Evolutionary conservation across 768 basidiomycete genomes (phyloP), one percentile per base, ranked within the genome.

Genomic region (Leccinum aurantiacum): DNA sequence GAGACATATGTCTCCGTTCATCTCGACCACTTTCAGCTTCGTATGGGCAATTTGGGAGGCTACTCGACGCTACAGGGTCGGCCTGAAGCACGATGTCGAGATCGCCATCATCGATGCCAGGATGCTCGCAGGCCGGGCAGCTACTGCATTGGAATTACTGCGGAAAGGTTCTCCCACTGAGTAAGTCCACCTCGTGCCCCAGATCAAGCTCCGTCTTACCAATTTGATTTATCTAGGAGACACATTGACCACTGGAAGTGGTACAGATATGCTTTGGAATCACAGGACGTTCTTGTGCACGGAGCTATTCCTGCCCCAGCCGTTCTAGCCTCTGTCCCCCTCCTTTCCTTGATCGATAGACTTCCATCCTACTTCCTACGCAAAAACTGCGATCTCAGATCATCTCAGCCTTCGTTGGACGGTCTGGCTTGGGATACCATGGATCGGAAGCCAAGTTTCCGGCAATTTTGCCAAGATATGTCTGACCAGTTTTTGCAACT

Each of bases 1-100:
- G n/a, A 81, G 86, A 60, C 76, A 84, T 5, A 78, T 82, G 19
- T 92, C 90, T 0, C 79, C 84, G 5, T 91, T 83, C 61, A 81
- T 91, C 48, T 88, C 90, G 3, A 82, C 88, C 2, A 90, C 90
- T 6, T 91, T 91, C 71, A 91, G 87, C 75, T 89, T 91, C 64
- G 82, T 81, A 38, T 92, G 90, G 90, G 85, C 89, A 8, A 79
- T 91, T 38, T 92, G 89, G 89, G 90, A 92, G 69, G 90, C 89
- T 4, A 79, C 88, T 22, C 78, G 88, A 58, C 84, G 90, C n/a
- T 90, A 89, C 67, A 84, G 86, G 65, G 74, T 79, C 38, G 85
- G 85, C 41, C 75, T 90, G 56, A 91, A 92, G 71, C 88, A 90
- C 61, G 84, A 89, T 58, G 76, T 92, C 29, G 82, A 91, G 70